Base-by-base conservation (phyloP, 2,329 filamentous ascomycete species). In the Xylaria hypoxylon region DNA sequence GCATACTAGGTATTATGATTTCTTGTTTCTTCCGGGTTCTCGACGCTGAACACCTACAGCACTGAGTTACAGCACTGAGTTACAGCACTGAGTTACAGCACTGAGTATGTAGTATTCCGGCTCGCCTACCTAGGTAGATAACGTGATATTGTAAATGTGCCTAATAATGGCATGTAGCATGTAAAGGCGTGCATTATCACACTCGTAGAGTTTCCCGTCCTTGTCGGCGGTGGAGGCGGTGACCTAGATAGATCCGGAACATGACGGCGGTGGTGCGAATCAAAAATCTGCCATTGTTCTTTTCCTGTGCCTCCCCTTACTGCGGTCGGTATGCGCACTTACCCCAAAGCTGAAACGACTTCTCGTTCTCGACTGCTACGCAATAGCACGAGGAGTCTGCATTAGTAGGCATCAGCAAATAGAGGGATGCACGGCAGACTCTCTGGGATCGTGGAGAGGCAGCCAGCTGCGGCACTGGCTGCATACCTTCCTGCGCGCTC, bases 291-390 rank as follows among this genome's bases (percentile, higher is more conserved):
- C 15, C 28, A 17, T 45, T 42, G n/a, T 45, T 35, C 8, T n/a
- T n/a, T 44, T 48, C 33, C 19, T 33, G 44, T 59, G 55, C 22
- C 19, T 57, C 33, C 13, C 45, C 26, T 57, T 3, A 51, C 48
- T 51, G 56, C 38, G 59, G 60, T 56, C 60, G 45, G 52, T 7
- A 48, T 59, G 40, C 38, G 52, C 57, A 56, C 51, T 58, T 59
- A 65, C 62, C 57, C 62, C 47, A 48, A 31, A 66, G 63, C 66
- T 68, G 66, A 68, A 68, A 66, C 66, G 48, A 31, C 33, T 17
- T 59, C 59, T 66, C 50, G 42, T 59, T 55, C 53, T 66, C 55
- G 53, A 35, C 38, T 48, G 59, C 59, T 52, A 38, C 48, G 42
- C 58, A 19, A 48, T 59, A 17, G 53, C 26, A 45, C 24, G 38